Conservation (phyloP, 495 filamentous ascomycete genomes). For the Staphylotrichum tortipilum region DNA sequence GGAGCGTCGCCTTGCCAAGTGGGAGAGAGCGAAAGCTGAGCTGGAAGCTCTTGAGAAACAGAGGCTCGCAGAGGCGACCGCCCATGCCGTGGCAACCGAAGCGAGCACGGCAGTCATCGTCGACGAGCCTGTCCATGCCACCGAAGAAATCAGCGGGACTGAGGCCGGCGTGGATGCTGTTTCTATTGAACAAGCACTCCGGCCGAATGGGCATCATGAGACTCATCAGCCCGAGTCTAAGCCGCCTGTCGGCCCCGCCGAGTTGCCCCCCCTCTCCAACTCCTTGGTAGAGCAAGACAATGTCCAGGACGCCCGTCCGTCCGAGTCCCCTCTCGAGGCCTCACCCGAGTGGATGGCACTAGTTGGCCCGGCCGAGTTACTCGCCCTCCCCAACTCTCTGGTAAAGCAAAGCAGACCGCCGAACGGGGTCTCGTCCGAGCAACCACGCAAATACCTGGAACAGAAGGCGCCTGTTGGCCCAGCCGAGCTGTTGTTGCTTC, state of each 20-base stretch:
- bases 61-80: constrained; percentile 51
- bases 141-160: too few relatives aligned
- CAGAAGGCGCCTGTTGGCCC: constrained; percentile 22
- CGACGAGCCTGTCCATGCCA: too few relatives aligned
- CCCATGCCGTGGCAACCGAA: neutral
- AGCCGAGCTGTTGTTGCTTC: constrained; percentile 21
- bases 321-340: too few relatives aligned
- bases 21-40: constrained; percentile 79
- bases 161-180: too few relatives aligned
- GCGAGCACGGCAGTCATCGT: neutral
- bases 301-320: too few relatives aligned
- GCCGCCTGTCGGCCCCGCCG: constrained; percentile 23
- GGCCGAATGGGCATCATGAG: neutral
- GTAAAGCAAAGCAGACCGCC: neutral
- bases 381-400: constrained; percentile 19
- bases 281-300: constrained; percentile 3
- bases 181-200: too few relatives aligned
- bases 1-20: constrained; percentile 76
- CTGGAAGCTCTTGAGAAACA: constrained; percentile 69
- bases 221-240: neutral
- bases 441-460: neutral
- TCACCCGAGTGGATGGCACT: constrained; percentile 8
- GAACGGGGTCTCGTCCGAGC: neutral
- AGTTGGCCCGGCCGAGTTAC: constrained; percentile 22
- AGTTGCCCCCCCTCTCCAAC: constrained; percentile 20